Evolutionary conservation across 2,329 filamentous ascomycete genomes (phyloP).

Genomic region (Chaetomium globosum): DNA sequence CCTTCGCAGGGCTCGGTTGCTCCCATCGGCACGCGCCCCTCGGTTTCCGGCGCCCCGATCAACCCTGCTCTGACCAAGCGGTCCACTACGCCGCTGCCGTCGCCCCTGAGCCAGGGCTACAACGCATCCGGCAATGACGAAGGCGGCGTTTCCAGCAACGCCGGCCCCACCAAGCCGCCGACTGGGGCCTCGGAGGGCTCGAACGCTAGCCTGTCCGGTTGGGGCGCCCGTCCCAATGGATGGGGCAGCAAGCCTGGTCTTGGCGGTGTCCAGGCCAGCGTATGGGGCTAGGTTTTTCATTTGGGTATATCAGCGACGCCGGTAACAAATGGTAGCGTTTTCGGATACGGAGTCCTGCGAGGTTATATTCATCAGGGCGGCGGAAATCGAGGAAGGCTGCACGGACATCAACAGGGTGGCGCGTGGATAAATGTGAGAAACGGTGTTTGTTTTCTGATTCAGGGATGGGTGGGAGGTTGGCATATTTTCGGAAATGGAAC

Average conservation of each 20-base stretch:
- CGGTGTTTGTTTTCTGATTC: slow-evolving; percentile 20
- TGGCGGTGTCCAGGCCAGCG: slow-evolving; percentile 79
- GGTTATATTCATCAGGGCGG: slow-evolving; percentile 11
- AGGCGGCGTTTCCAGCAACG: slow-evolving; percentile 47
- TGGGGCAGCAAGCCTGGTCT: slow-evolving; percentile 84
- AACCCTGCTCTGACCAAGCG: slow-evolving; percentile 73
- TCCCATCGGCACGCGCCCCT: slow-evolving; percentile 89
- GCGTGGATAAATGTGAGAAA: slow-evolving; percentile 17
- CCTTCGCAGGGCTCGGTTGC: slow-evolving; percentile 69
- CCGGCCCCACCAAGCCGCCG: slow-evolving; percentile 51
- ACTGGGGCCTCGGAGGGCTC: slow-evolving; percentile 50
- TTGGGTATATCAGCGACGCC: slow-evolving; percentile 1
- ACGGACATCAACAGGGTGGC: slow-evolving; percentile 16
- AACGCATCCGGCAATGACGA: slow-evolving; percentile 55
- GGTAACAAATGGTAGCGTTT: slow-evolving; percentile 17
- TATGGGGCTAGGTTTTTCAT: slow-evolving; percentile 72
- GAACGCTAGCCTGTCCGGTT: slow-evolving; percentile 55
- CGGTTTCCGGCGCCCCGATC: slow-evolving; percentile 52
- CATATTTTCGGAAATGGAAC: neutral
- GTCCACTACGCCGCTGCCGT: slow-evolving; percentile 87
- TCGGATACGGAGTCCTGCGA: slow-evolving; percentile 17
- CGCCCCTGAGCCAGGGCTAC: slow-evolving; percentile 78
- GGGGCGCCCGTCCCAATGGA: slow-evolving; percentile 78
- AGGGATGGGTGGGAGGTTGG: slow-evolving; percentile 2
- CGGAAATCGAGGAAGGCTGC: slow-evolving; percentile 10